Conservation (phyloP, 805 yeast species). For the Saccharomycopsis fodiens region DNA sequence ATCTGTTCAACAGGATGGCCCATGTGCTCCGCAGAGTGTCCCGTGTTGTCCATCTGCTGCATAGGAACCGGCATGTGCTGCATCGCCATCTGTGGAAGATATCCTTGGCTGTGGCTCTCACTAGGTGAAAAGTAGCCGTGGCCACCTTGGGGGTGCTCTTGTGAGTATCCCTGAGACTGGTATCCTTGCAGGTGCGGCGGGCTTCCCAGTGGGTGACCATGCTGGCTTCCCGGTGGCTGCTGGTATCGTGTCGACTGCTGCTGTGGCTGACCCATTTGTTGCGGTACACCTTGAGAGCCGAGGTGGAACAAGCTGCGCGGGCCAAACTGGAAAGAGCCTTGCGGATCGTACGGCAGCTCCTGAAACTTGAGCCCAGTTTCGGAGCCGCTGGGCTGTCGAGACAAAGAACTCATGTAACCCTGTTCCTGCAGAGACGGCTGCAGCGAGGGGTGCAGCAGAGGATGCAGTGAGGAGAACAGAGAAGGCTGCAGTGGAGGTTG, state of each 20-base stretch:
- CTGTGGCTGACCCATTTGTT: too few relatives aligned
- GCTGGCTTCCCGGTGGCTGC: too few relatives aligned
- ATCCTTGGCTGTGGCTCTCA: background rate
- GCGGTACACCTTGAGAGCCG: background rate
- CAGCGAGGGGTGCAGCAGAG: background rate
- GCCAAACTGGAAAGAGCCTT: background rate
- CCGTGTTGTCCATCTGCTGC: too few relatives aligned
- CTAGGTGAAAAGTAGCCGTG: background rate
- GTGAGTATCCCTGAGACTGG: too few relatives aligned
- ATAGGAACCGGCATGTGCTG: constrained; percentile 1
- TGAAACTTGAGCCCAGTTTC: background rate
- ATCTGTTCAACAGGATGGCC: too few relatives aligned
- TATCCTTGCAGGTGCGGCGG: too few relatives aligned
- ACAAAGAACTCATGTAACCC: background rate
- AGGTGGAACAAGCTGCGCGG: background rate
- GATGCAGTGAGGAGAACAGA: background rate
- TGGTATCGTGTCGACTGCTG: too few relatives aligned
- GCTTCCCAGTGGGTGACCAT: too few relatives aligned
- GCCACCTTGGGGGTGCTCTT: too few relatives aligned
- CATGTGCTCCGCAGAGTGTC: constrained; percentile 2
- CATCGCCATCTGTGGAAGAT: background rate
- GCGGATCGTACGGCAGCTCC: background rate
- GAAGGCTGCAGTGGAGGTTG: background rate
- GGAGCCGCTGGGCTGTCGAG: background rate
- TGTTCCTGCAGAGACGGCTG: background rate